Evolutionary conservation across 2,329 filamentous ascomycete genomes (phyloP).

Genomic region (Dothidotthia symphoricarpi): DNA sequence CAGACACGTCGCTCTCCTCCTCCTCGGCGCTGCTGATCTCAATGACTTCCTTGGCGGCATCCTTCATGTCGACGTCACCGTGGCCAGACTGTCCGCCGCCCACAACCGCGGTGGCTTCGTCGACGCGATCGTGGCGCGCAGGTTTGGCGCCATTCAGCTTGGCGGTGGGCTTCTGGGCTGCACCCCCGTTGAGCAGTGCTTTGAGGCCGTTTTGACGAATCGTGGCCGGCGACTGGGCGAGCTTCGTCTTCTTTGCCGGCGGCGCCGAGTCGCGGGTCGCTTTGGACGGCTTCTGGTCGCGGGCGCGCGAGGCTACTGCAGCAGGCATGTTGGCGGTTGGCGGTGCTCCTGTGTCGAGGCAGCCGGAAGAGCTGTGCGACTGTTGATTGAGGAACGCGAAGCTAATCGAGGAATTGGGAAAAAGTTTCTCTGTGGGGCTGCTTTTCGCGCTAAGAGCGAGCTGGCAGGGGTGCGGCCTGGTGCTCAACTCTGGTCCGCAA

Average conservation of each 20-base stretch:
- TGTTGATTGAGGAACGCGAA: no score
- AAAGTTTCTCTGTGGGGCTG: constrained; percentile 14
- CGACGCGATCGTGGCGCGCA: constrained; percentile 52
- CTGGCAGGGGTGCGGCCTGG: constrained; percentile 8
- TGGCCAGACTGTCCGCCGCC: constrained; percentile 49
- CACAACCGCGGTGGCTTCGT: constrained; percentile 58
- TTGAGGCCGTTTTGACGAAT: constrained; percentile 33
- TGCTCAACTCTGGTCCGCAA: no score
- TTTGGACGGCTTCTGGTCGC: constrained; percentile 16
- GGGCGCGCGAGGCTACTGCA: constrained; percentile 30
- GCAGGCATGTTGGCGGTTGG: constrained; percentile 31
- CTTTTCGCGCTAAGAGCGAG: constrained; percentile 8
- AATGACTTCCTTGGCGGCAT: constrained; percentile 42
- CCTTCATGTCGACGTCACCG: constrained; percentile 42
- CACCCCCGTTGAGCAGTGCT: constrained; percentile 29
- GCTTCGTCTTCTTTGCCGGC: constrained; percentile 40
- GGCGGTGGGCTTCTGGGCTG: constrained; percentile 45
- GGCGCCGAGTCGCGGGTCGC: constrained; percentile 30
- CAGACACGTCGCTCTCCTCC: constrained; percentile 40
- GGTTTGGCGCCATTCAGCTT: constrained; percentile 55
- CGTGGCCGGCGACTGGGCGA: constrained; percentile 28
- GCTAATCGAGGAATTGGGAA: constrained; percentile 5
- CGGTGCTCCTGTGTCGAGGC: neutral
- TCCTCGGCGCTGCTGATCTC: constrained; percentile 51
- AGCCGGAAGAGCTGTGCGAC: constrained; percentile 3